A percentile compares a stretch with the other conserved stretches of the same genome.
phyloP scores from a whole-genome alignment of 148 eudicot species.

The Rhododendron vialii region DNA sequence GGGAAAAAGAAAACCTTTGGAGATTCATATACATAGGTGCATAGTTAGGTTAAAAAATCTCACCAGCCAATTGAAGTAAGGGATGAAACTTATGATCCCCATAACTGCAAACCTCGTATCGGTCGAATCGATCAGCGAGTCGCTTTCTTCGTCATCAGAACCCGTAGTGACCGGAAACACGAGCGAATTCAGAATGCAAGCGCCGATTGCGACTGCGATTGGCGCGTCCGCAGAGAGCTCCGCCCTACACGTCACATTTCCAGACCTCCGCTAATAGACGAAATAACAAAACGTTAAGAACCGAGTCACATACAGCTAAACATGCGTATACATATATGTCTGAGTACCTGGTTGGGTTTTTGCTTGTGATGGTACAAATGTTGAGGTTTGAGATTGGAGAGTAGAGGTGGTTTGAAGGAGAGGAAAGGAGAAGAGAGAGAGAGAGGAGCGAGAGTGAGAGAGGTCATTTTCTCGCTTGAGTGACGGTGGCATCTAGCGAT shows the following conservation, averaged over 20 bases:
- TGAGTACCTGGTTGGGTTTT: constrained; percentile 18
- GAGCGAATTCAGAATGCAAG: constrained; percentile 65
- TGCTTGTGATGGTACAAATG: background rate
- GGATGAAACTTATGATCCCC: constrained; percentile 84
- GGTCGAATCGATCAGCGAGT: constrained; percentile 43
- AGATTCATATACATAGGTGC: background rate
- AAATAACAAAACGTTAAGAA: background rate
- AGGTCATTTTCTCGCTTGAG: constrained; percentile 11
- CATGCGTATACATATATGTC: background rate
- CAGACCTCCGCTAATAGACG: constrained; percentile 13
- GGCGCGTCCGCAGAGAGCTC: constrained; percentile 68
- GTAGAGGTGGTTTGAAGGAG: constrained; percentile 13
- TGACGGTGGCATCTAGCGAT: constrained; percentile 7
- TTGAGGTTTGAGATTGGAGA: constrained; percentile 6
- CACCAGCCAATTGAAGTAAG: constrained; percentile 99
- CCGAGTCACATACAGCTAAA: background rate
- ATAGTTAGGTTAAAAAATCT: background rate
- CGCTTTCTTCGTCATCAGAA: constrained; percentile 35
- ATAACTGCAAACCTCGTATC: constrained; percentile 80
- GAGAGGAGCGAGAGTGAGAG: constrained; percentile 17
- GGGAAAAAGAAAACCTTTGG: background rate
- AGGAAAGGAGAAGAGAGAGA: constrained; percentile 8
- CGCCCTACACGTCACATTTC: constrained; percentile 51
- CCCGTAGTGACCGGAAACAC: constrained; percentile 37
- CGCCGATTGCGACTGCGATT: constrained; percentile 69